Evolutionary conservation across 1,284 basidiomycete species (phyloP).

Genomic region (Anthracocystis setariae): DNA sequence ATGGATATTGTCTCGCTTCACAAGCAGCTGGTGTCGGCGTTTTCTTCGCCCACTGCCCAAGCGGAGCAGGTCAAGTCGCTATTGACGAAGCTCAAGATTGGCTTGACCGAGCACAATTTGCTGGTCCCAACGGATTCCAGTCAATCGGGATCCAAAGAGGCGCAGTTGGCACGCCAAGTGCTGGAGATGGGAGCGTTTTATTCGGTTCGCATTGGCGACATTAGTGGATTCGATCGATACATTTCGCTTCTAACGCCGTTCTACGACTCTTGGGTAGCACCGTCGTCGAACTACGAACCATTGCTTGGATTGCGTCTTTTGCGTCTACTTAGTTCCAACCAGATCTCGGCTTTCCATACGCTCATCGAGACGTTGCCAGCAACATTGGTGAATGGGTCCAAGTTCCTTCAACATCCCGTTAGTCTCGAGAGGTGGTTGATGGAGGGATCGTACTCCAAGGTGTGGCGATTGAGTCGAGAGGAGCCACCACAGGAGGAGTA

Average conservation of each 20-base stretch:
- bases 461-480: constrained; percentile 87
- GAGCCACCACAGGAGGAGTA: constrained; percentile 80
- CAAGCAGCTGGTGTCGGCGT: constrained; percentile 32
- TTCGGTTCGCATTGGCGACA: constrained; percentile 86
- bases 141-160: constrained; percentile 59
- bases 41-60: constrained; percentile 19
- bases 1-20: constrained; percentile 32
- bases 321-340: constrained; percentile 91
- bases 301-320: constrained; percentile 93
- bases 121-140: constrained; percentile 71
- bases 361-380: constrained; percentile 86
- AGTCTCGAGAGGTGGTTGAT: constrained; percentile 89
- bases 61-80: constrained; percentile 36
- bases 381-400: constrained; percentile 48
- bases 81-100: constrained; percentile 73
- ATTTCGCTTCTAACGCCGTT: constrained; percentile 91
- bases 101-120: constrained; percentile 80
- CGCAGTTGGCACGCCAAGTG: constrained; percentile 78
- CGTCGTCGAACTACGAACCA: constrained; percentile 85
- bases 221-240: constrained; percentile 92
- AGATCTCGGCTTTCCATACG: constrained; percentile 98
- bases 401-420: constrained; percentile 65
- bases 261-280: constrained; percentile 79
- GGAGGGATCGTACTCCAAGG: constrained; percentile 98
- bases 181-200: constrained; percentile 95